Conservation (phyloP, 176 grass and related monocot species). For the Carex littledalei region DNA sequence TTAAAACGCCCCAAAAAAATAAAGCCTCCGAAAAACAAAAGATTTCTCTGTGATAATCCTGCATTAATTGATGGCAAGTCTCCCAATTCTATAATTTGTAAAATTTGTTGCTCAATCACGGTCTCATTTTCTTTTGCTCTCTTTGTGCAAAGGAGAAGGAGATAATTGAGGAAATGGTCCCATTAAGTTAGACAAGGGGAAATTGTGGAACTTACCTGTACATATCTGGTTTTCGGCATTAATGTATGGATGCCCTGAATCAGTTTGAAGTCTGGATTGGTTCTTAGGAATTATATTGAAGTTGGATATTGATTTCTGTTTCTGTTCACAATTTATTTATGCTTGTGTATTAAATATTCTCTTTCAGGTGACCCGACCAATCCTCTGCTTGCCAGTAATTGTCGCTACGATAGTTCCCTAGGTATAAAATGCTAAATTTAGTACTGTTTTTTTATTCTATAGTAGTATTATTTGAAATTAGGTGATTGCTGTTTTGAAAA, state of each 20-base stretch:
- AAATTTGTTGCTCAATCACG: neutral
- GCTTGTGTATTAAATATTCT: conserved; percentile 7
- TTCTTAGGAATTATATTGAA: conserved; percentile 11
- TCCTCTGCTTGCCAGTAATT: conserved; percentile 39
- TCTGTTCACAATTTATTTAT: neutral
- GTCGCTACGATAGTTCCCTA: conserved; percentile 83
- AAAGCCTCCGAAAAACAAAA: conserved; percentile 36
- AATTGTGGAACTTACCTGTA: neutral
- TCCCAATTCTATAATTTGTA: neutral
- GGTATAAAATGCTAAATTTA: conserved; percentile 32
- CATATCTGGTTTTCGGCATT: neutral
- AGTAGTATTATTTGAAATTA: neutral
- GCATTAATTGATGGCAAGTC: conserved; percentile 40
- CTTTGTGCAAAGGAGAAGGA: neutral
- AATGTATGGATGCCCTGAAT: neutral
- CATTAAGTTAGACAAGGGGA: neutral
- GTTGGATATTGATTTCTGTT: neutral
- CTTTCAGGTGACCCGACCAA: conserved; percentile 48
- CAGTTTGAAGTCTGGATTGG: neutral
- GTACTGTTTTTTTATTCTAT: neutral
- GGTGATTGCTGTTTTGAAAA: neutral
- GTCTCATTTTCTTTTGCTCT: neutral
- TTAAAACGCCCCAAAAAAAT: conserved; percentile 38
- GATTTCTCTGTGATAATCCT: conserved; percentile 21
- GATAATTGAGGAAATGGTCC: neutral